Conservation (phyloP, 2,329 filamentous ascomycete species). For the Fusarium sp. region DNA sequence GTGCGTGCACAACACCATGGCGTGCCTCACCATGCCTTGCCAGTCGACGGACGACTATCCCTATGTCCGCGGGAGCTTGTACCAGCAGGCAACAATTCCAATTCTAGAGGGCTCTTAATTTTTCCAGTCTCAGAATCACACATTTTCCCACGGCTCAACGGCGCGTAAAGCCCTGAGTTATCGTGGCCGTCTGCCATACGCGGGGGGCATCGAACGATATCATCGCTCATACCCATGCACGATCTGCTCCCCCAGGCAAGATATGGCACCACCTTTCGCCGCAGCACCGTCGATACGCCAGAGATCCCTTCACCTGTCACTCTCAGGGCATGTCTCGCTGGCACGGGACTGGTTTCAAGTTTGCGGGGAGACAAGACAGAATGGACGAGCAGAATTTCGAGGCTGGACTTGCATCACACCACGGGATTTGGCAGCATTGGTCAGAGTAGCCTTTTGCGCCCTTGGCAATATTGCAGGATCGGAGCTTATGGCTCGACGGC, state of each 20-base stretch:
- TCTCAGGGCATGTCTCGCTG: background rate
- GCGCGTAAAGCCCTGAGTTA: background rate
- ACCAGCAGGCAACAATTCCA: conserved; percentile 6
- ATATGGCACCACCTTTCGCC: conserved; percentile 40
- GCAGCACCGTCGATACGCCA: conserved; percentile 21
- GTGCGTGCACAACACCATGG: conserved; percentile 5
- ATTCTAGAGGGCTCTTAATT: conserved; percentile 2
- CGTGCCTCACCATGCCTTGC: background rate
- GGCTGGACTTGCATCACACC: conserved; percentile 26
- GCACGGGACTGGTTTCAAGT: conserved; percentile 36
- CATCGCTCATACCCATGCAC: conserved; percentile 28
- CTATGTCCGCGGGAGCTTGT: conserved; percentile 3
- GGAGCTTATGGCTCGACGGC: conserved; percentile 5
- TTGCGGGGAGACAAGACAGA: conserved; percentile 14
- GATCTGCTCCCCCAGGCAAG: conserved; percentile 26
- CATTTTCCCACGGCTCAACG: conserved; percentile 9
- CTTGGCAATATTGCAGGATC: conserved; percentile 17
- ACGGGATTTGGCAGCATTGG: conserved; percentile 20
- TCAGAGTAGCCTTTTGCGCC: conserved; percentile 15
- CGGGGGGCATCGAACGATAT: conserved; percentile 37
- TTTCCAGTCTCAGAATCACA: background rate
- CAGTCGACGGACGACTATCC: conserved; percentile 8
- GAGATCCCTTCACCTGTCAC: conserved; percentile 27
- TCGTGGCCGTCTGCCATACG: conserved; percentile 16
- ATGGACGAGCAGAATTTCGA: conserved; percentile 12